Percentiles rank a stretch among this genome's conserved stretches.
Conservation (phyloP, 129 eudicot species). For the Flaveria robusta region DNA sequence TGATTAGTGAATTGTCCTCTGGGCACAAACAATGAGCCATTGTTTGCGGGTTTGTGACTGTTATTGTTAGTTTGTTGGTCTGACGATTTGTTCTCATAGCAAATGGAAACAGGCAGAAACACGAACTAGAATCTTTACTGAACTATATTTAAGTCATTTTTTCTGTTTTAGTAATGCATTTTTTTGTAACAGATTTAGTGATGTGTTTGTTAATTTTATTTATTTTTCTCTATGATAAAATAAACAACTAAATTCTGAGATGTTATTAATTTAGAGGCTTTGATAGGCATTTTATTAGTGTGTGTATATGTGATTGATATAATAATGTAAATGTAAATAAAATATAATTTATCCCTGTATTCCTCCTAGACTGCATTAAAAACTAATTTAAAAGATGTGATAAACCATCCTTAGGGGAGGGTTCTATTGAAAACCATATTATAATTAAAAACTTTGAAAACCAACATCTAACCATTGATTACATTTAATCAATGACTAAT, state of each 20-base stretch:
- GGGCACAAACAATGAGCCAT: background rate
- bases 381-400: too few species aligned
- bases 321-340: too few species aligned
- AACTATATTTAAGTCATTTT: conserved; percentile 2
- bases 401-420: too few species aligned
- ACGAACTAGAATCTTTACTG: conserved; percentile 11
- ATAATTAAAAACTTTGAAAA: too few species aligned
- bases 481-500: too few species aligned
- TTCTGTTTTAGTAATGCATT: conserved; percentile 23
- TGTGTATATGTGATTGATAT: too few species aligned
- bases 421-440: too few species aligned
- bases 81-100: conserved; percentile 25
- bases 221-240: background rate
- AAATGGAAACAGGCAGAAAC: conserved; percentile 7
- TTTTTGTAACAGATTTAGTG: conserved; percentile 25
- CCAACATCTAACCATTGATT: too few species aligned
- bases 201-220: conserved; percentile 15
- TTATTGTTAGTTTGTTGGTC: conserved; percentile 18
- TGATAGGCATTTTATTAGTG: too few species aligned
- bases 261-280: background rate
- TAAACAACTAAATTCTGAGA: background rate
- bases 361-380: too few species aligned
- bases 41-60: background rate
- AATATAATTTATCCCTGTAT: too few species aligned
- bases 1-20: conserved; percentile 18